A percentile compares a stretch with the other conserved stretches of the same genome.
phyloP scores from a whole-genome alignment of 768 basidiomycete genomes.

The Lyophyllum decastes region DNA sequence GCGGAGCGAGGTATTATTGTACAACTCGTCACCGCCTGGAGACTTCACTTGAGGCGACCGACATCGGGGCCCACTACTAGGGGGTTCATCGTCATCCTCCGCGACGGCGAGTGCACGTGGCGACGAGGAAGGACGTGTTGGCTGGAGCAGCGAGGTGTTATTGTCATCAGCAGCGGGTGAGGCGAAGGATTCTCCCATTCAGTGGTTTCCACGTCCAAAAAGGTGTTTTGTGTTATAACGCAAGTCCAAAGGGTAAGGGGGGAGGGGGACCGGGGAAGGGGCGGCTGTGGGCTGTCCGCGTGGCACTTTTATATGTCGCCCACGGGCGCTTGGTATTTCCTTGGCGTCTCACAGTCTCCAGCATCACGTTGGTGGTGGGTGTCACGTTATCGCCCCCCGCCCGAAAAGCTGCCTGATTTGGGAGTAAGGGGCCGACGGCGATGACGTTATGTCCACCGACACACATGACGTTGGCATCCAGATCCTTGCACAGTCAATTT shows the following conservation, averaged over 20 bases:
- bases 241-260: too few relatives aligned
- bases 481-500: too few relatives aligned
- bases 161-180: conserved; percentile 27
- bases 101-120: conserved; percentile 24
- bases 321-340: background rate
- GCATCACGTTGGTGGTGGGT: conserved; percentile 1
- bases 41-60: conserved; percentile 32
- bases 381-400: background rate
- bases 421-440: background rate
- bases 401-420: background rate
- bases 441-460: background rate
- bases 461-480: too few relatives aligned
- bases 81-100: conserved; percentile 46
- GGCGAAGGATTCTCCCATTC: conserved; percentile 40
- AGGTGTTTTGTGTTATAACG: too few relatives aligned
- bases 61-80: conserved; percentile 39
- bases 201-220: too few relatives aligned
- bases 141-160: conserved; percentile 31
- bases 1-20: background rate
- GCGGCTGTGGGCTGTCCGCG: background rate
- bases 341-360: conserved; percentile 1
- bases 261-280: background rate
- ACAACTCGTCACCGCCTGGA: background rate
- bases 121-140: conserved; percentile 23
- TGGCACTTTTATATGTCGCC: background rate